Evolutionary conservation across 345 rosid genomes (phyloP).

Genomic region (Hirschfeldia incana): DNA sequence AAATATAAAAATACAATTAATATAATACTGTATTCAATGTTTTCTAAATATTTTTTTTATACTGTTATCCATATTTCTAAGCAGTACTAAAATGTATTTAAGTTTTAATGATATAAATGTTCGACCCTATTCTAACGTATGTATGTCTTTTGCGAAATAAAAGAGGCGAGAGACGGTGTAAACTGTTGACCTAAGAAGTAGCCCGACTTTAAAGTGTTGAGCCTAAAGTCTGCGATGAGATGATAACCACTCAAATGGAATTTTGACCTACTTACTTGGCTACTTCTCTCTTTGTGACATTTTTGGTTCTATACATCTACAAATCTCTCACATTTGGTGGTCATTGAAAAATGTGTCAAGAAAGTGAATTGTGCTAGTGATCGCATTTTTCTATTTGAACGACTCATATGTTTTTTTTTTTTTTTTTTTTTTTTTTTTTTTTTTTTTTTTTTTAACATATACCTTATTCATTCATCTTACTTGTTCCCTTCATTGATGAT

Average conservation of each 20-base stretch:
- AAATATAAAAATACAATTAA: no score
- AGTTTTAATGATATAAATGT: no score
- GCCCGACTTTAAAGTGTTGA: slow-evolving; percentile 28
- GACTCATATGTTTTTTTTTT: no score
- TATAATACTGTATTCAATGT: no score
- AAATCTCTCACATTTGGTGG: neutral
- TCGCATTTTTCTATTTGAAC: no score
- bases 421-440: no score
- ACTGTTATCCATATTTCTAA: no score
- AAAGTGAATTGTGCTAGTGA: neutral
- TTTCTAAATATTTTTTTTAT: no score
- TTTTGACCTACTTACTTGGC: slow-evolving; percentile 27
- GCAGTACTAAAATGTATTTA: no score
- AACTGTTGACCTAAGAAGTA: slow-evolving; percentile 26
- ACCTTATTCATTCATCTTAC: no score
- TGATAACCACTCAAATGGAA: slow-evolving; percentile 34
- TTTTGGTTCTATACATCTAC: neutral
- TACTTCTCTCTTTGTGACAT: slow-evolving; percentile 17
- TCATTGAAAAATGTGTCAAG: neutral
- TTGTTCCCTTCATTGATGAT: no score
- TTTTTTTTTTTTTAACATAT: no score
- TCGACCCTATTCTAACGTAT: neutral
- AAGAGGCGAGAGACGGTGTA: slow-evolving; percentile 12
- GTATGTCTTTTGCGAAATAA: neutral
- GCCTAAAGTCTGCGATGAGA: slow-evolving; percentile 33